Evolutionary conservation across 1,284 basidiomycete genomes (phyloP).

Genomic region (Leccinum pachyderme): DNA sequence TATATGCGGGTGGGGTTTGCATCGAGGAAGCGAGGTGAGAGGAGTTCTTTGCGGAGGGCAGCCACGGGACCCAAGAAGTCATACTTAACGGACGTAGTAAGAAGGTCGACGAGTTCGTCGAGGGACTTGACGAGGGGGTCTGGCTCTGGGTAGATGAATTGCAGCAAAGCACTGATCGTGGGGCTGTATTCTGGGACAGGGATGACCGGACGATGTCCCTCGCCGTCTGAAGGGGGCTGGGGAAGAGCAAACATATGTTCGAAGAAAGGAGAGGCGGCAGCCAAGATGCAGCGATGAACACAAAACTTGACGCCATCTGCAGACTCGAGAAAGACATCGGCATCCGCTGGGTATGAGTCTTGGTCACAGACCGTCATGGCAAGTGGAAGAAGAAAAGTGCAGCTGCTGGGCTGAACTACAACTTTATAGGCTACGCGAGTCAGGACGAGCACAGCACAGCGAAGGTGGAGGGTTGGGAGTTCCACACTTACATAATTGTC

Average conservation of each 20-base stretch:
- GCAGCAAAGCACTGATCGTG: slow-evolving; percentile 49
- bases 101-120: slow-evolving; percentile 51
- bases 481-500: slow-evolving; percentile 23
- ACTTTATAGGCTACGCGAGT: slow-evolving; percentile 20
- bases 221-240: slow-evolving; percentile 37
- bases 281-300: slow-evolving; percentile 61
- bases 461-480: neutral
- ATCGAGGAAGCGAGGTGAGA: slow-evolving; percentile 48
- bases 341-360: slow-evolving; percentile 45
- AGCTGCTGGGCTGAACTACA: neutral
- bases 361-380: slow-evolving; percentile 28
- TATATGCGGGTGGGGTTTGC: slow-evolving; percentile 58
- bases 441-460: slow-evolving; percentile 6
- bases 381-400: neutral
- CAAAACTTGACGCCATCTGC: slow-evolving; percentile 49
- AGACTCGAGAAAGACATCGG: slow-evolving; percentile 57
- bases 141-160: slow-evolving; percentile 54
- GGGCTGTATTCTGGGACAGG: slow-evolving; percentile 51
- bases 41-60: slow-evolving; percentile 49
- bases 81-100: slow-evolving; percentile 62
- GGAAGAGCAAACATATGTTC: slow-evolving; percentile 66
- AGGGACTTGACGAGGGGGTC: slow-evolving; percentile 45
- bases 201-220: slow-evolving; percentile 43
- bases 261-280: slow-evolving; percentile 66
- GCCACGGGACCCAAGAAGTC: slow-evolving; percentile 49